phyloP scores from a whole-genome alignment of 352 stramenopile species.

The Phytopythium cucurbitacearum region DNA sequence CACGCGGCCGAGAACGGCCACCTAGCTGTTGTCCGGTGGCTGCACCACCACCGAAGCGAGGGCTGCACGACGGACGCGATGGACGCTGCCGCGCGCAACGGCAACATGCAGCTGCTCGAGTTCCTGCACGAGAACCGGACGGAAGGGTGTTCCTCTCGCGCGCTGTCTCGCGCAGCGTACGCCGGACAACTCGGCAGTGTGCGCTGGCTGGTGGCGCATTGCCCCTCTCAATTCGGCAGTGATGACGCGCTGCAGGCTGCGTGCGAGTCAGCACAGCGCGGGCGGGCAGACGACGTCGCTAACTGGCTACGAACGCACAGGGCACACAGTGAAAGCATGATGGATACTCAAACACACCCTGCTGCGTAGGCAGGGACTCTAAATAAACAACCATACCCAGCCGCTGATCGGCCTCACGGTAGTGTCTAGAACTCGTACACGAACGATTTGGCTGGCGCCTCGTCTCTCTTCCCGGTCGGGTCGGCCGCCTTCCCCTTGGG shows the following conservation, averaged over 20 bases:
- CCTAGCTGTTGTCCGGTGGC: conserved; percentile 32
- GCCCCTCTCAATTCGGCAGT: conserved; percentile 16
- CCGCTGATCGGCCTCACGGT: too few species aligned
- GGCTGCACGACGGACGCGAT: conserved; percentile 40
- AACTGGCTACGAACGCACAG: conserved; percentile 16
- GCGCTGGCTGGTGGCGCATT: conserved; percentile 22
- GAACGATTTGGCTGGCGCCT: conserved; percentile 32
- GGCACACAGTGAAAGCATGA: conserved; percentile 4
- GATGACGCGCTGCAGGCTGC: conserved; percentile 12
- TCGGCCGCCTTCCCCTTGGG: conserved; percentile 17
- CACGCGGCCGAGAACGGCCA: conserved; percentile 39
- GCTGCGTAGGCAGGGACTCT: too few species aligned
- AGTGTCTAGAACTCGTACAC: conserved; percentile 35
- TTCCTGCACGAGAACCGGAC: conserved; percentile 20
- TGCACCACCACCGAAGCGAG: conserved; percentile 28
- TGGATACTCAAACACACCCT: too few species aligned
- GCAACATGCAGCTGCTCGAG: conserved; percentile 28
- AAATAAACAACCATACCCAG: too few species aligned
- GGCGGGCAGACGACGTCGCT: conserved; percentile 25
- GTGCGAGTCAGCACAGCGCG: conserved; percentile 15
- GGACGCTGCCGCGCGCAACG: conserved; percentile 34
- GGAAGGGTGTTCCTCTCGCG: conserved; percentile 21
- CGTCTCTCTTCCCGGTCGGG: conserved; percentile 5
- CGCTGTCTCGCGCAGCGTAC: conserved; percentile 23
- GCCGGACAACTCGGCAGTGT: conserved; percentile 28